Percentiles rank a stretch among this genome's conserved stretches.
Conservation (phyloP, 2,329 filamentous ascomycete genomes). For the Xylaria sp. region DNA sequence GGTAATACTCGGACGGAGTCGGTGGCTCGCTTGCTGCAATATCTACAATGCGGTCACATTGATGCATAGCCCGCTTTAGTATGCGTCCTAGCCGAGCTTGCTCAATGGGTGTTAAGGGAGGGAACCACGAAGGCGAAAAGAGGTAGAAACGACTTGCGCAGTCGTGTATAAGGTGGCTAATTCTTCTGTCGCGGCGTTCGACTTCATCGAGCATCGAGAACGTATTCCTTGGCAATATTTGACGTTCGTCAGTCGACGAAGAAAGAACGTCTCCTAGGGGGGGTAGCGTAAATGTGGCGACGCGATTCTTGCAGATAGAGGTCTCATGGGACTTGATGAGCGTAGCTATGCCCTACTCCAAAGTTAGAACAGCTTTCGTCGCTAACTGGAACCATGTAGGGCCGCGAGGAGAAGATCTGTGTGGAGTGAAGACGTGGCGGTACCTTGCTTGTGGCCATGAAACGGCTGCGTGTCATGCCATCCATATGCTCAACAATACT, state of each 20-base stretch:
- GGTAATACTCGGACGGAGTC: slow-evolving; percentile 17
- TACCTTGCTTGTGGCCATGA: slow-evolving; percentile 45
- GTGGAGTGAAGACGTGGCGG: not conserved
- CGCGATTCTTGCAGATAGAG: slow-evolving; percentile 38
- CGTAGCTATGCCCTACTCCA: slow-evolving; percentile 19
- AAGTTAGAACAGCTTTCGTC: slow-evolving; percentile 10
- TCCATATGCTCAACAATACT: slow-evolving; percentile 43
- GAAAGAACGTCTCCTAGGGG: slow-evolving; percentile 41
- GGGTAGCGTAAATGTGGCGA: slow-evolving; percentile 20
- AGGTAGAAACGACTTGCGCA: slow-evolving; percentile 29
- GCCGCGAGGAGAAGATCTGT: not conserved
- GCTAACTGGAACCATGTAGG: not conserved
- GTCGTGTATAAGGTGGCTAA: slow-evolving; percentile 34
- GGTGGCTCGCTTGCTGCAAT: slow-evolving; percentile 41
- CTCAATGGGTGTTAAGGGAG: slow-evolving; percentile 24
- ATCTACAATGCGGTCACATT: slow-evolving; percentile 47
- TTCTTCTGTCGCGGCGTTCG: slow-evolving; percentile 41
- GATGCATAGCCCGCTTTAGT: slow-evolving; percentile 40
- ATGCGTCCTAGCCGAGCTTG: slow-evolving; percentile 29
- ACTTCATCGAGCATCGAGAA: slow-evolving; percentile 42
- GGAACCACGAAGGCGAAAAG: slow-evolving; percentile 29
- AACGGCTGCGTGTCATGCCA: slow-evolving; percentile 27
- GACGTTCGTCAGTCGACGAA: slow-evolving; percentile 36
- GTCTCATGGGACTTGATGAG: slow-evolving; percentile 37
- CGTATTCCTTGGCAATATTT: slow-evolving; percentile 27